These are phyloP conservation scores for Ophiocordyceps robertsii DNA, from an alignment of 2,329 filamentous ascomycete genomes.

Conservation along the genomic window DNA sequence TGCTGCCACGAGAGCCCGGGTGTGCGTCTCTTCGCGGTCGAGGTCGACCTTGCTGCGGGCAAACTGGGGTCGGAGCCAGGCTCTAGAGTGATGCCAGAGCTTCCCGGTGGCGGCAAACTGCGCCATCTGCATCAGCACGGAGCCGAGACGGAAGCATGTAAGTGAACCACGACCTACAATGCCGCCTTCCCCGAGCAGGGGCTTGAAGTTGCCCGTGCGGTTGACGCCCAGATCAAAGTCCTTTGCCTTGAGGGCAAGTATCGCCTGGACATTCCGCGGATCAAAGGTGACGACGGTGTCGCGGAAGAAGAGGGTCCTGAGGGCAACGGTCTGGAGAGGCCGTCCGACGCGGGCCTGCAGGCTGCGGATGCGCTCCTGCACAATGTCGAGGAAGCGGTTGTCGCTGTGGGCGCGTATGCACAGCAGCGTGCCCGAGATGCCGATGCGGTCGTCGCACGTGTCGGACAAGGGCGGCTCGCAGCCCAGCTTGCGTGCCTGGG, in stretches of 20 bases:
- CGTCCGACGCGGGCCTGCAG: not conserved
- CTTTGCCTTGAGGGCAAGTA: conserved; percentile 68
- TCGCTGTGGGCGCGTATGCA: not conserved
- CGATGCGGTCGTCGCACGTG: not conserved
- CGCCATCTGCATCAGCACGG: not conserved
- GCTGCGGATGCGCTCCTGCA: not conserved
- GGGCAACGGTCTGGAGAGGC: not conserved
- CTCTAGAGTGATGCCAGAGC: not conserved
- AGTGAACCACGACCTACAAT: not conserved
- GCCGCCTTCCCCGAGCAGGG: not conserved
- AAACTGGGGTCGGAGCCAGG: not conserved
- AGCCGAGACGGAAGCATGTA: not conserved
- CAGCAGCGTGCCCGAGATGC: not conserved
- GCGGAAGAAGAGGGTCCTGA: not conserved
- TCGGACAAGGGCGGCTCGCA: not conserved
- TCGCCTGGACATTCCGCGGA: conserved; percentile 61
- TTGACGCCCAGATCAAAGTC: conserved; percentile 70
- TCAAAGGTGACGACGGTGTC: not conserved
- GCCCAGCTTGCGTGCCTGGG: not conserved
- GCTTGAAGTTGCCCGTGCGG: not conserved
- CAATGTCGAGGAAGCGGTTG: not conserved
- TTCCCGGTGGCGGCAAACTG: not conserved
- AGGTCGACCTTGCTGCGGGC: not conserved
- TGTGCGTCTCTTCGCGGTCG: not conserved
- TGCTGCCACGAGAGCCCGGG: not conserved